Percentiles rank a stretch among this genome's conserved stretches.
phyloP scores from a whole-genome alignment of 2,329 filamentous ascomycete genomes.

The Colletotrichum sublineola region DNA sequence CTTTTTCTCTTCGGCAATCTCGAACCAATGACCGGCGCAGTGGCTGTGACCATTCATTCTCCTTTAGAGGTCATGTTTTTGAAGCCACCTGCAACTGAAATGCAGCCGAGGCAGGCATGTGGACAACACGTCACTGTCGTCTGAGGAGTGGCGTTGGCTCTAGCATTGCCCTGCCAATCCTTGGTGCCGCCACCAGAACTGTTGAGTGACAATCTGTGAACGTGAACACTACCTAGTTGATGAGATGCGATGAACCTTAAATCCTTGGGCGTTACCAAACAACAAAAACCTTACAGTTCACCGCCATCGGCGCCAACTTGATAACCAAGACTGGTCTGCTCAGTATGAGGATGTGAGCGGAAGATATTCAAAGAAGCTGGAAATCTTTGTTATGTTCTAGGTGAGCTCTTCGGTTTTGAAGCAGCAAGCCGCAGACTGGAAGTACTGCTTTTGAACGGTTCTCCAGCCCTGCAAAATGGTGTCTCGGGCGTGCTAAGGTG shows the following conservation, averaged over 20 bases:
- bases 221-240: neutral
- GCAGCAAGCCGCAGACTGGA: no score
- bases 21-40: neutral
- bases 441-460: no score
- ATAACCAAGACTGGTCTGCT: neutral
- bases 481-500: no score
- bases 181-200: neutral
- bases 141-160: neutral
- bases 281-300: neutral
- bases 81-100: neutral
- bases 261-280: neutral
- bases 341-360: neutral
- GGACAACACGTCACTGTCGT: neutral
- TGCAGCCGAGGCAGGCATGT: neutral
- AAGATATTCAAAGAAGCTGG: no score
- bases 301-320: neutral
- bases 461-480: no score
- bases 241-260: neutral
- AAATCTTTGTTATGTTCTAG: no score
- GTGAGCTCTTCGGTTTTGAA: no score
- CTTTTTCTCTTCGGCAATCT: neutral
- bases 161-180: neutral
- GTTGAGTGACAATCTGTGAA: neutral
- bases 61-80: neutral
- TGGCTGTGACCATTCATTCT: neutral